A percentile compares a stretch with the other conserved stretches of the same genome.
Conservation (phyloP, 2,329 filamentous ascomycete genomes). For the Botrytis sinoallii region DNA sequence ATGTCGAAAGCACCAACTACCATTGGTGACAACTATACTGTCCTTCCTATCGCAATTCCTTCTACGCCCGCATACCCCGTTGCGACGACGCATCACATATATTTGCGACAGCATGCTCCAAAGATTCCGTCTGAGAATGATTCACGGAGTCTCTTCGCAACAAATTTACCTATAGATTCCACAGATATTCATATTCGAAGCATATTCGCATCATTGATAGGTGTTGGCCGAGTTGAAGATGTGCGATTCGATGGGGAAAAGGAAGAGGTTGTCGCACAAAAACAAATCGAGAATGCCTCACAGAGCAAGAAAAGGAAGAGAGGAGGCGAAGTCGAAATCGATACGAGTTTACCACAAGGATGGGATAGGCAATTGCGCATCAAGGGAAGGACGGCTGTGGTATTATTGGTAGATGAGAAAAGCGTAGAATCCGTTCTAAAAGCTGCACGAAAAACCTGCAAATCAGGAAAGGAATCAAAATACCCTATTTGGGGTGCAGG, state of each 20-base stretch:
- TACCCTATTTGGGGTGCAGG: conserved; percentile 68
- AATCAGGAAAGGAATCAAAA: conserved; percentile 53
- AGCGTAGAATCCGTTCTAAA: conserved; percentile 75
- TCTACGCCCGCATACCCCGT: conserved; percentile 57
- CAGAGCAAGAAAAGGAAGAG: conserved; percentile 51
- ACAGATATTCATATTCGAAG: conserved; percentile 73
- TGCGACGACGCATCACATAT: conserved; percentile 74
- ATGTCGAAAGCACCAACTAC: conserved; percentile 28
- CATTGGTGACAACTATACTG: conserved; percentile 30
- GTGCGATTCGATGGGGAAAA: conserved; percentile 70
- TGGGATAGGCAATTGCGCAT: conserved; percentile 70
- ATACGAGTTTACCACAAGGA: conserved; percentile 65
- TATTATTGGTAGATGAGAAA: conserved; percentile 78
- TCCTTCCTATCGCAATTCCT: conserved; percentile 36
- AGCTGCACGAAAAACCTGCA: conserved; percentile 61
- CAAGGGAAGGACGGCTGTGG: conserved; percentile 76
- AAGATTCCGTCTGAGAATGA: conserved; percentile 72
- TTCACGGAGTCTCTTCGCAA: conserved; percentile 79
- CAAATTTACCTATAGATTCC: conserved; percentile 83
- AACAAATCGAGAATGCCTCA: conserved; percentile 34
- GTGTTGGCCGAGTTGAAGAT: conserved; percentile 72
- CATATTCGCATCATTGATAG: conserved; percentile 71
- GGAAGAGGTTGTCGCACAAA: conserved; percentile 33
- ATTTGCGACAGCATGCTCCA: conserved; percentile 79
- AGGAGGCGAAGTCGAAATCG: conserved; percentile 50